These are phyloP conservation scores for Zasmidium angulare DNA, from an alignment of 2,329 filamentous ascomycete species.

Conservation along the genomic window DNA sequence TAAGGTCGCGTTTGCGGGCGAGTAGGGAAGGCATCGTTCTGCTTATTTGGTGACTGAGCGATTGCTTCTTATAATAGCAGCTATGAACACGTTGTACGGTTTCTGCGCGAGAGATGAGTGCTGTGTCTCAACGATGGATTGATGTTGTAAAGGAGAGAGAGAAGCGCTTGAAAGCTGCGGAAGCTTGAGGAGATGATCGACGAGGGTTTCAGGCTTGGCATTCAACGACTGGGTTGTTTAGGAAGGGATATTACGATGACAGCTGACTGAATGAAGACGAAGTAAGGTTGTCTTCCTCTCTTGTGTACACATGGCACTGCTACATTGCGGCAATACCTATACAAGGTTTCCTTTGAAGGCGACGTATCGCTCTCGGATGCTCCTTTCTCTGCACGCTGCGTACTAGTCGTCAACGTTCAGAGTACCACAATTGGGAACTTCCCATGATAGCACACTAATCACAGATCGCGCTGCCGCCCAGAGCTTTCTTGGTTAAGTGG, in stretches of 20 bases:
- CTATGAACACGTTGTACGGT: no score
- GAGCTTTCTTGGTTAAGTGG: no score
- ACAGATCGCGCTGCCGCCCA: no score
- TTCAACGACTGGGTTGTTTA: neutral
- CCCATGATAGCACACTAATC: neutral
- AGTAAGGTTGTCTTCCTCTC: no score
- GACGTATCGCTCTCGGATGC: no score
- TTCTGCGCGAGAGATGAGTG: no score
- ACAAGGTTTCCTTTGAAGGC: neutral
- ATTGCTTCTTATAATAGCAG: no score
- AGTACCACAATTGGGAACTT: neutral
- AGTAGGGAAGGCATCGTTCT: slow-evolving; percentile 26
- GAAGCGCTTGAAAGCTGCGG: neutral
- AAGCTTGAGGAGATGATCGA: neutral
- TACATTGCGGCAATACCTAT: neutral
- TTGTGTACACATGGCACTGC: no score
- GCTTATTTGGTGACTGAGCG: neutral
- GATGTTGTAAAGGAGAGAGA: neutral
- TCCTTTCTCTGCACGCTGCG: no score
- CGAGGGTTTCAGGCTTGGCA: neutral
- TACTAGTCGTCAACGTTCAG: neutral
- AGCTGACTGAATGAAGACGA: no score
- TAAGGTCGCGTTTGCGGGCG: slow-evolving; percentile 44
- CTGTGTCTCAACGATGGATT: no score
- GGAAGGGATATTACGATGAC: neutral